Base-by-base conservation (phyloP, 169 alveolate genomes). In the Fabrea salina region DNA sequence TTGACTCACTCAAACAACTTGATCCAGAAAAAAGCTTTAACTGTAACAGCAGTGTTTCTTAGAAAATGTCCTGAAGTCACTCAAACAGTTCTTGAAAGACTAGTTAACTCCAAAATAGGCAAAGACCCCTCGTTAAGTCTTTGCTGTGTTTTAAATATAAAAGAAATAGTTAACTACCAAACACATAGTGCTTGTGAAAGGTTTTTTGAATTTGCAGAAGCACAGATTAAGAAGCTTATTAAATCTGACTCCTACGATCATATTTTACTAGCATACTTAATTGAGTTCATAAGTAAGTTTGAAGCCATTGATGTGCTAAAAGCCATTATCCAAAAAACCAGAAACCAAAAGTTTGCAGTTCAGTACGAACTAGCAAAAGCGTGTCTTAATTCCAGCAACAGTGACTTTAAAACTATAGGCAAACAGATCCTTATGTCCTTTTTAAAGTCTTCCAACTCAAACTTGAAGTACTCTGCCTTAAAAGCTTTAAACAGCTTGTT, bases 281-380 rank as follows among this genome's bases (percentile, higher is more conserved):
- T n/a, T n/a, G 16, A n/a, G 2, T 25, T n/a, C 56, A 16, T 25
- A 47, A n/a, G 19, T n/a, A 25, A 47, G 56, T 25, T 47, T 25
- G 19, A 47, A 47, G 56, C 56, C 13, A 7, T 54, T 11, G 66
- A 54, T n/a, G 25, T 54, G 11, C 13, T 19, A 7, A 54, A 54
- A 54, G 25, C 13, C 66, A 54, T 54, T 19, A 11, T 33, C 13
- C 39, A 19, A 7, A n/a, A 19, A 8, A 54, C 66, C 6, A 54
- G 25, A 54, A 54, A 22, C n/a, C n/a, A n/a, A n/a, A n/a, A n/a
- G n/a, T n/a, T n/a, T 91, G 92, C 99, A 25, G 97, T 98, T 35
- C 86, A 97, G 80, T 97, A 97, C 83, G 99, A 98, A 82, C 96
- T 99, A 83, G 99, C 97, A 22, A 82, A 97, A 83, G 93, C 25